A percentile compares a stretch with the other conserved stretches of the same genome.
phyloP scores from a whole-genome alignment of 495 filamentous ascomycete genomes.

The Penicillium waksmanii region DNA sequence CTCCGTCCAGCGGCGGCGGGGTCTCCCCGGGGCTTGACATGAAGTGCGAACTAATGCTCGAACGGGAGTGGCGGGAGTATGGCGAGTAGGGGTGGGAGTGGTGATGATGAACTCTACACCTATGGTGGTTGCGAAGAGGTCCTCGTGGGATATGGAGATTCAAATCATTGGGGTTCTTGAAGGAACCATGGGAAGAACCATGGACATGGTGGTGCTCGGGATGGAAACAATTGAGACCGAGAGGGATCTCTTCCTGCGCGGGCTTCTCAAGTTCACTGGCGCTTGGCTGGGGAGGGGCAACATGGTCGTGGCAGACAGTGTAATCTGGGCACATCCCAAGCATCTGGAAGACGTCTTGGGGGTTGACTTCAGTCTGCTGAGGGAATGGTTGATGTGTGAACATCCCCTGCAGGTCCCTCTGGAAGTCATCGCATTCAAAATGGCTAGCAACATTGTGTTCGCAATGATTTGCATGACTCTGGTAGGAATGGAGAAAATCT shows the following conservation, averaged over 20 bases:
- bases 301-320: conserved; percentile 35
- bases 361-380: conserved; percentile 38
- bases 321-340: conserved; percentile 45
- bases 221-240: conserved; percentile 37
- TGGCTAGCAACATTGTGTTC: conserved; percentile 38
- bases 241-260: conserved; percentile 19
- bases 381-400: conserved; percentile 30
- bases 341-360: conserved; percentile 47
- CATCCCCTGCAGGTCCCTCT: conserved; percentile 34
- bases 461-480: conserved; percentile 38
- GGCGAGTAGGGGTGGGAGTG: conserved; percentile 46
- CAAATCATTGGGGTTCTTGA: conserved; percentile 37
- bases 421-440: conserved; percentile 40
- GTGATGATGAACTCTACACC: conserved; percentile 41
- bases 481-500: conserved; percentile 32
- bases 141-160: conserved; percentile 30
- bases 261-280: conserved; percentile 17
- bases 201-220: conserved; percentile 30
- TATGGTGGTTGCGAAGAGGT: conserved; percentile 44
- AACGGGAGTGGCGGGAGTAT: conserved; percentile 47
- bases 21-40: conserved; percentile 46
- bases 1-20: conserved; percentile 48
- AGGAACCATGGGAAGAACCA: conserved; percentile 26
- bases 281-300: conserved; percentile 25
- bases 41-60: conserved; percentile 48